Percentiles rank a stretch among this genome's conserved stretches.
Evolutionary conservation across 129 eudicot genomes (phyloP).

Genomic region (Lactuca saligna): DNA sequence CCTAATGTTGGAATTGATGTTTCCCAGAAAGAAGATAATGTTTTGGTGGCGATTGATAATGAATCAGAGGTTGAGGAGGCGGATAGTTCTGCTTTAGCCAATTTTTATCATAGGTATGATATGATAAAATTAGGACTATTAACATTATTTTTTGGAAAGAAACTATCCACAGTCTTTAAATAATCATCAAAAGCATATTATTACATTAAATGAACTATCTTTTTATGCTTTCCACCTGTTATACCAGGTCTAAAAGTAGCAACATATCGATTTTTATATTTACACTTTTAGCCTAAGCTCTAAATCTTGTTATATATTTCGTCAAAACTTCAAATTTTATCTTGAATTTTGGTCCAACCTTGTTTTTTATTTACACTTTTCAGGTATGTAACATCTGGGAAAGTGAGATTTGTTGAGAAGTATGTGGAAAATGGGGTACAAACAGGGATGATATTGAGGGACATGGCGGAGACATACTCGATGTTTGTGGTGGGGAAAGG

Average conservation of each 20-base stretch:
- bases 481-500: constrained; percentile 86
- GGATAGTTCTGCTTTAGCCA: constrained; percentile 60
- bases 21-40: constrained; percentile 53
- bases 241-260: no score
- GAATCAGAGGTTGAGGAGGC: constrained; percentile 57
- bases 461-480: constrained; percentile 72
- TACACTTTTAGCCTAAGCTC: no score
- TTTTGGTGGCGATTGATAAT: constrained; percentile 63
- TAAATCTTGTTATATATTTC: no score
- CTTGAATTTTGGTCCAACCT: no score
- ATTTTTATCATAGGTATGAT: constrained; percentile 74
- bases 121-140: no score
- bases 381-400: constrained; percentile 88
- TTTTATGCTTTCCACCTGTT: no score
- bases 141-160: no score
- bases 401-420: constrained; percentile 78
- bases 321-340: no score
- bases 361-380: background rate
- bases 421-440: constrained; percentile 67
- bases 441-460: constrained; percentile 69
- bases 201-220: no score
- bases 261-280: no score
- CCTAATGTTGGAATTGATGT: constrained; percentile 45
- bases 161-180: no score
- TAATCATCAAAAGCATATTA: no score